Evolutionary conservation across 2,329 filamentous ascomycete species (phyloP).

Genomic region (Pezizomycotina sp.): DNA sequence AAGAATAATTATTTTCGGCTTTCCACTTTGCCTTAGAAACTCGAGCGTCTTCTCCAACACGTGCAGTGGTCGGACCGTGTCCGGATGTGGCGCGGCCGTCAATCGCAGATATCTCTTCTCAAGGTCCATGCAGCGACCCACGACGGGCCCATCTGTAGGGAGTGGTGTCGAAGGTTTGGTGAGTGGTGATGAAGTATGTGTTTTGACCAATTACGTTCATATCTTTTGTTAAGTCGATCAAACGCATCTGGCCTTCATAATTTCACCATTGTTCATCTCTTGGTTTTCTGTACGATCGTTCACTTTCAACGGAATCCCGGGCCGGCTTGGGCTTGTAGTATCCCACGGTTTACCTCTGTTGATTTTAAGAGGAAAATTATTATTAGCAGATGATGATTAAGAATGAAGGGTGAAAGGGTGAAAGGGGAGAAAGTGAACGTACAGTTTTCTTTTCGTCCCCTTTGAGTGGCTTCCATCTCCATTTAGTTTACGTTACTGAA

Average conservation of each 20-base stretch:
- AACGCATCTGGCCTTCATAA: constrained; percentile 19
- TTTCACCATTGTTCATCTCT: too few species aligned
- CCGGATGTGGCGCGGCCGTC: constrained; percentile 73
- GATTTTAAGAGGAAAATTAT: too few species aligned
- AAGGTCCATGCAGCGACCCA: constrained; percentile 66
- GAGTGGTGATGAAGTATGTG: constrained; percentile 33
- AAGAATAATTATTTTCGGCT: constrained; percentile 81
- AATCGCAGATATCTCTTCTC: constrained; percentile 93
- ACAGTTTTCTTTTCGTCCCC: too few species aligned
- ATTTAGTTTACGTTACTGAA: too few species aligned
- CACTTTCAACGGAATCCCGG: too few species aligned
- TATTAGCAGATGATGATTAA: too few species aligned
- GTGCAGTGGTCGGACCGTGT: constrained; percentile 68
- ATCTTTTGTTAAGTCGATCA: constrained; percentile 14
- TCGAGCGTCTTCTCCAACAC: constrained; percentile 74
- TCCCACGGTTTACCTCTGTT: too few species aligned
- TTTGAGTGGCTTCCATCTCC: too few species aligned
- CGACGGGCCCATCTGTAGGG: constrained; percentile 41
- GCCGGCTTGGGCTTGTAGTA: too few species aligned
- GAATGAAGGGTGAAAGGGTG: too few species aligned
- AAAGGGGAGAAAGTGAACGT: too few species aligned
- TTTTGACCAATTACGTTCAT: constrained; percentile 15
- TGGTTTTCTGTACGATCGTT: too few species aligned
- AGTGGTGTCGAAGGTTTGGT: constrained; percentile 34
- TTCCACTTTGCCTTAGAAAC: constrained; percentile 89